Evolutionary conservation across 2,329 filamentous ascomycete species (phyloP), one percentile per base, ranked within the genome.

Genomic region (Trichophaea hybrida): DNA sequence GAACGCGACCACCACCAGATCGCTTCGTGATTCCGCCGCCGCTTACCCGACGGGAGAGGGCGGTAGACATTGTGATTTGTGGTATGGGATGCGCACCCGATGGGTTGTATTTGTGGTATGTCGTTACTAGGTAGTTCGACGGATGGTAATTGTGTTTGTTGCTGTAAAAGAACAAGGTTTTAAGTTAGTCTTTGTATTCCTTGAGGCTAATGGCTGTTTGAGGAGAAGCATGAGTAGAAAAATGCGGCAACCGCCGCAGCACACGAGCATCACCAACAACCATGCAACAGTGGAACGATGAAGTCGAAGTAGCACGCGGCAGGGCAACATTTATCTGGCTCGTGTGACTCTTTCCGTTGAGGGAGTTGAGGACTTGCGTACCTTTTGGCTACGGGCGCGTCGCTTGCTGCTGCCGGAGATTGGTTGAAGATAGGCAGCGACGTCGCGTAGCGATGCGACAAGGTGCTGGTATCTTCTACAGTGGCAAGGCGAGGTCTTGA

Each of bases 21-120:
- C 71, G 72, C 61, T 75, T 73, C 71, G 79, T 80, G 63, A 75
- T 73, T 58, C 79, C 78, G 38, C 77, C 77, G 58, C 77, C 76
- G 61, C 76, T 49, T 17, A 31, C 31, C 4, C 37, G 33, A 10
- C 55, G 55, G 17, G 60, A 55, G 15, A 63, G 51, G 49, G 62
- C 60, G 10, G 62, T 63, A 37, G 62, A 64, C 62, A 64, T 64
- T 57, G 35, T 40, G n/a, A 17, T 48, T 17, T 50, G 55, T 15
- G 1, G 24, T 24, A 24, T 24, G 24, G 24, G 3, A 24, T 24
- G 24, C 24, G 24, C n/a, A n/a, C 24, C 24, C 24, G 24, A 24
- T 24, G 24, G 13, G n/a, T 59, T 56, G 44, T 50, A 50, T 60
- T 32, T 31, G 38, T 43, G 4, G 38, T 43, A 43, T 10, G 38